Conservation (phyloP, 2,329 filamentous ascomycete genomes). For the Nigrograna mackinnonii region DNA sequence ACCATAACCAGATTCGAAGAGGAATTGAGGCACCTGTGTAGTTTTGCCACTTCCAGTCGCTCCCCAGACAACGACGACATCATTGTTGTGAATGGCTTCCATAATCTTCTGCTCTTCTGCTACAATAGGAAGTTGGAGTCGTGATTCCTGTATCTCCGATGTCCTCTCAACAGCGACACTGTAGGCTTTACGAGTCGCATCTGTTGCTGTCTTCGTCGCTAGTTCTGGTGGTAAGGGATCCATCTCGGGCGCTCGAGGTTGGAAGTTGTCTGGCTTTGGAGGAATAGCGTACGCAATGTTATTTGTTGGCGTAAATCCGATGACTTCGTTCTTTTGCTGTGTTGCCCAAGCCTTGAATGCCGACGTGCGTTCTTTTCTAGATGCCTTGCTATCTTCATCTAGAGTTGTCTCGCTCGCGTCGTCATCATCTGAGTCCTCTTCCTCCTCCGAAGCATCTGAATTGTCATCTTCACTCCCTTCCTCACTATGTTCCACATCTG, state of each 20-base stretch:
- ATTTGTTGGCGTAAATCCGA: slow-evolving; percentile 66
- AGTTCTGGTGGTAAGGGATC: slow-evolving; percentile 73
- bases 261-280: slow-evolving; percentile 64
- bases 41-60: slow-evolving; percentile 97
- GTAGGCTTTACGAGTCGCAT: slow-evolving; percentile 71
- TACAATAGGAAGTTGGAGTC: slow-evolving; percentile 83
- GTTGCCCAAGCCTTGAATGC: slow-evolving; percentile 96
- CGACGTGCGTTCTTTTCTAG: slow-evolving; percentile 54
- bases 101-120: slow-evolving; percentile 97
- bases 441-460: slow-evolving; percentile 41
- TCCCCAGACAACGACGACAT: slow-evolving; percentile 89
- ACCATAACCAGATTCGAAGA: slow-evolving; percentile 93
- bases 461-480: slow-evolving; percentile 7
- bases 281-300: slow-evolving; percentile 34
- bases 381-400: slow-evolving; percentile 42
- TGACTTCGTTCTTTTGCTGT: slow-evolving; percentile 79
- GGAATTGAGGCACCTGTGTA: slow-evolving; percentile 93
- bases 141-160: slow-evolving; percentile 74
- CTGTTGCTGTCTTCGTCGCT: slow-evolving; percentile 57
- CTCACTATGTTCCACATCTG: slow-evolving; percentile 1
- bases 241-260: slow-evolving; percentile 68
- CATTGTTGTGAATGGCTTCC: slow-evolving; percentile 93
- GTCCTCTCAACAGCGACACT: slow-evolving; percentile 72
- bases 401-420: slow-evolving; percentile 31
- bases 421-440: slow-evolving; percentile 35